Percentiles rank a stretch among this genome's conserved stretches.
phyloP scores from a whole-genome alignment of 495 filamentous ascomycete genomes.

The Podospora anserina region DNA sequence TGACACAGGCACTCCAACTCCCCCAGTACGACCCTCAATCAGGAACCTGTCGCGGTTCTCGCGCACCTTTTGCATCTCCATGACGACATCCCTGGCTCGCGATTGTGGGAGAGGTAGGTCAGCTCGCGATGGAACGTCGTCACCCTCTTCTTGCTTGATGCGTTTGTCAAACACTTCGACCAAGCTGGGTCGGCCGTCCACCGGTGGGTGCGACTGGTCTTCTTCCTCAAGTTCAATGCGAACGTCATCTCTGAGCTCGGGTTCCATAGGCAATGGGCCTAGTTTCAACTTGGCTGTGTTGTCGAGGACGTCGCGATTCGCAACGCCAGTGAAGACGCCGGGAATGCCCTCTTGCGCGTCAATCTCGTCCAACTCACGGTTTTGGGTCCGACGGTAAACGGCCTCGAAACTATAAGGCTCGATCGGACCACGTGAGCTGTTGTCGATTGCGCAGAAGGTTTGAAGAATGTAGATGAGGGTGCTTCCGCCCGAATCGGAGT shows the following conservation, averaged over 20 bases:
- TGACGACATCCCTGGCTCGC: conserved; percentile 78
- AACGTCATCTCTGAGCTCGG: conserved; percentile 73
- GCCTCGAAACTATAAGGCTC: conserved; percentile 77
- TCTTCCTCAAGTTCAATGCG: conserved; percentile 77
- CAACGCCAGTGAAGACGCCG: conserved; percentile 81
- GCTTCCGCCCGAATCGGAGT: conserved; percentile 71
- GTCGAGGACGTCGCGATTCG: conserved; percentile 65
- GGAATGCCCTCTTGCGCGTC: conserved; percentile 91
- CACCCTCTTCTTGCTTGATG: conserved; percentile 87
- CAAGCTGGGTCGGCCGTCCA: conserved; percentile 59
- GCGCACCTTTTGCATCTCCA: conserved; percentile 92
- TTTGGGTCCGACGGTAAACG: conserved; percentile 60
- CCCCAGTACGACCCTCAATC: conserved; percentile 75
- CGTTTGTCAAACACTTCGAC: conserved; percentile 72
- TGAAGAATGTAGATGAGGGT: conserved; percentile 73
- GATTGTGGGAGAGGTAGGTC: conserved; percentile 84
- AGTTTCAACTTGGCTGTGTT: conserved; percentile 61
- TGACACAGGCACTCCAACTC: conserved; percentile 74
- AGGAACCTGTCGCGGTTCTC: conserved; percentile 87
- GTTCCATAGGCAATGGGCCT: conserved; percentile 76
- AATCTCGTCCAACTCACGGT: conserved; percentile 58
- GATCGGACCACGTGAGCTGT: conserved; percentile 69
- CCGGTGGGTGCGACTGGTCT: conserved; percentile 67
- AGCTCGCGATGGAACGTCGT: conserved; percentile 72
- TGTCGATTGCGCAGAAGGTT: conserved; percentile 67